Evolutionary conservation across 139 green algal species (phyloP).

Genomic region (Desmodesmus armatus): DNA sequence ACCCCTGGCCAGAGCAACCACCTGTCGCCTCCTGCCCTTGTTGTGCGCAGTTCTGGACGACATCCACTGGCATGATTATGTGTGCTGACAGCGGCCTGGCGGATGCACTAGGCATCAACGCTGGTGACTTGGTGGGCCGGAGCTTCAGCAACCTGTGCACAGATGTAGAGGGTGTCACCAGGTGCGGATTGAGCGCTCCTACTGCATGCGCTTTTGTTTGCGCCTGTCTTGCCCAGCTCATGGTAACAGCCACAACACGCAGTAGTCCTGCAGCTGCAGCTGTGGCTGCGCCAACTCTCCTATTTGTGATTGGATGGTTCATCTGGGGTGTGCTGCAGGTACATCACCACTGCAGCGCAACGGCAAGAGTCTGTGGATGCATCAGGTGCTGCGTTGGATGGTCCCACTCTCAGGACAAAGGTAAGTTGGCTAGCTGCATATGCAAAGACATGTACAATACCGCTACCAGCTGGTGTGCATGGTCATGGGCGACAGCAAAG

Average conservation of each 20-base stretch:
- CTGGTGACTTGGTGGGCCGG: constrained; percentile 24
- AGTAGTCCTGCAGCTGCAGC: no score
- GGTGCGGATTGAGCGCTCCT: neutral
- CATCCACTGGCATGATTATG: constrained; percentile 16
- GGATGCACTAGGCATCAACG: constrained; percentile 1
- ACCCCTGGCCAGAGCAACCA: no score
- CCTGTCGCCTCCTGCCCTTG: no score
- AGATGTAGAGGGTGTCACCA: constrained; percentile 3
- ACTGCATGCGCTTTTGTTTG: neutral
- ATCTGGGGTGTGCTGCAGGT: neutral
- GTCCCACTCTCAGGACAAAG: no score
- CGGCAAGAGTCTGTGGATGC: neutral
- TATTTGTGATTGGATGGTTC: neutral
- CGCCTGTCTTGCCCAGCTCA: neutral
- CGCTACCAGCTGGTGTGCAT: no score
- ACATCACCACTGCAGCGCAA: neutral
- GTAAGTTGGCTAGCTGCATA: no score
- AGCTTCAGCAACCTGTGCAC: constrained; percentile 16
- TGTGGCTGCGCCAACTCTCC: neutral
- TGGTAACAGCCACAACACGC: no score
- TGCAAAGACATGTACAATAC: no score
- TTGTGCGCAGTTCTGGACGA: constrained; percentile 4
- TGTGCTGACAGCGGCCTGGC: neutral
- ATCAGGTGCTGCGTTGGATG: no score
- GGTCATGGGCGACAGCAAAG: no score